Percentiles rank a stretch among this genome's conserved stretches.
phyloP scores from a whole-genome alignment of 805 yeast species.

The Cyberlindnera maclurae region DNA sequence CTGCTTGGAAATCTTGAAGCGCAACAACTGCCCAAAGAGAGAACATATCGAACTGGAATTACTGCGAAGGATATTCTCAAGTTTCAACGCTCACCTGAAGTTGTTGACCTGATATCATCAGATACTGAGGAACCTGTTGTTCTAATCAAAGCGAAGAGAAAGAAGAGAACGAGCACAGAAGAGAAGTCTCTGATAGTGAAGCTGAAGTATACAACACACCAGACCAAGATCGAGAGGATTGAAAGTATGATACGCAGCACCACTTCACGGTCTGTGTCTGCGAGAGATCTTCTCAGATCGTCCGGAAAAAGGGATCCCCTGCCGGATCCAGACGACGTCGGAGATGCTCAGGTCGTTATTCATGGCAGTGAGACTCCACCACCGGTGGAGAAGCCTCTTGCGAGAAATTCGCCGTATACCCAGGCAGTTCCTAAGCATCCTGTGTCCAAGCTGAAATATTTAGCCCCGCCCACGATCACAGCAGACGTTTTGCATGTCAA shows the following conservation, averaged over 20 bases:
- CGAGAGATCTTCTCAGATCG: constrained; percentile 14
- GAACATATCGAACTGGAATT: constrained; percentile 6
- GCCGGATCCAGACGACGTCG: background rate
- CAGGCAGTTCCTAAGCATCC: constrained; percentile 8
- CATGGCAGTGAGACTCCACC: background rate
- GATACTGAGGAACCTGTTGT: constrained; percentile 5
- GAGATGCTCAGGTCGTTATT: constrained; percentile 1
- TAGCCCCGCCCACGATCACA: constrained; percentile 10
- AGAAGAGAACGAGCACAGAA: constrained; percentile 4
- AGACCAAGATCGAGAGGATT: constrained; percentile 13
- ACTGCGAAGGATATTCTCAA: constrained; percentile 14
- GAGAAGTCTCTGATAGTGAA: constrained; percentile 7
- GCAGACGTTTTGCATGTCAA: constrained; percentile 13
- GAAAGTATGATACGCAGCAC: constrained; percentile 18
- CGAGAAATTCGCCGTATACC: constrained; percentile 6
- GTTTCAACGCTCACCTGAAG: constrained; percentile 4
- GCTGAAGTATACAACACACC: constrained; percentile 16
- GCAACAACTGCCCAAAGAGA: background rate
- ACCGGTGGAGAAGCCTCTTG: constrained; percentile 7
- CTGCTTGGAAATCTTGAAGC: background rate
- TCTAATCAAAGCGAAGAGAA: background rate
- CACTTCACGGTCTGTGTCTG: constrained; percentile 10
- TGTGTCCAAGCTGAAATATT: constrained; percentile 17
- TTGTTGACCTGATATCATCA: constrained; percentile 12
- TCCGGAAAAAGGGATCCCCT: constrained; percentile 3